Base-by-base conservation (phyloP, 2,329 filamentous ascomycete species). In the Fusarium algeriense region DNA sequence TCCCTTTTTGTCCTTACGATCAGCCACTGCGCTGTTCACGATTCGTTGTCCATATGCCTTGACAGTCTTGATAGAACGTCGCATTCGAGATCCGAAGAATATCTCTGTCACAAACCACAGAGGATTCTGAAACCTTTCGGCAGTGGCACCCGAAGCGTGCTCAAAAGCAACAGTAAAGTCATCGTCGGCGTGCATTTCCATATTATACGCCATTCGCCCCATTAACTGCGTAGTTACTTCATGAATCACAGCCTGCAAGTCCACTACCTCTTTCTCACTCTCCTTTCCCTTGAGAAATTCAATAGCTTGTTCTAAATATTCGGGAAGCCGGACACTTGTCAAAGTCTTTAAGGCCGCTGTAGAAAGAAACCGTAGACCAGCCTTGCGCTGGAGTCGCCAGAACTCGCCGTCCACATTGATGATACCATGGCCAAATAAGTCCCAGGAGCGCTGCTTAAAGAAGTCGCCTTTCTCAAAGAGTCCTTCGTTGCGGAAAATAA, bases 131-230 rank as follows among this genome's bases (percentile, higher is more conserved):
- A 92, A 91, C 7, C 90, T 85, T 54, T 88, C 83, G 5, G 88
- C 87, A 1, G 88, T 90, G 12, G 80, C 85, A 1, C 87, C 88
- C 0, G 89, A 91, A 5, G 89, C 89, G 69, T 87, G 84, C 69
- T 91, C 89, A 73, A 92, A 91, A 1, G 88, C 86, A 54, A 83
- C 68, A 7, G 87, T 87, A 76, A 92, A 91, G 4, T 86, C 85
- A 65, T 91, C 87, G 35, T 86, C 83, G 50, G 87, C 84, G 73
- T 88, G 87, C 83, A 91, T 90, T 70, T 91, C 88, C 88, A 91
- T 91, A 75, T 89, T 87, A 72, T 91, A 92, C 17, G 90, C 90
- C 87, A 91, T 90, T 67, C 85, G 85, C n/a, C 89, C 90, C 87
- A 92, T 91, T 28, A 91, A 76, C 63, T 88, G 84, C 26, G 89